Base-by-base conservation (phyloP, 2,329 filamentous ascomycete genomes). In the Pseudocercospora crystallina region DNA sequence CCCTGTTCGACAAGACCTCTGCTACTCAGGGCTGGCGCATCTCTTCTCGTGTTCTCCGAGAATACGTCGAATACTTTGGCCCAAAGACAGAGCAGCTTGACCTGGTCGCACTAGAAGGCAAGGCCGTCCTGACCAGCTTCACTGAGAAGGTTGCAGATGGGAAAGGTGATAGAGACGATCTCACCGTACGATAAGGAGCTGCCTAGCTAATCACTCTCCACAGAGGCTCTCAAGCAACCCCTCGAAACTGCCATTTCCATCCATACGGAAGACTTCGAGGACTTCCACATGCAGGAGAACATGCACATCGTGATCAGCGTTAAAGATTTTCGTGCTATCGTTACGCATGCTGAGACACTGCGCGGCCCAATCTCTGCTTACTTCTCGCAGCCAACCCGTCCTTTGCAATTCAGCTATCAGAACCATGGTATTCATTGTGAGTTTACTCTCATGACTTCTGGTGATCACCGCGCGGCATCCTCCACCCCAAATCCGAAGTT, bases 361-460 rank as follows among this genome's bases (percentile, higher is more conserved):
- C 82, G 83, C 45, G 83, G 81, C n/a, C 78, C 80, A 39, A 74
- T 91, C 11, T 80, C 78, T 12, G 85, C 86, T 10, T 76, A 77
- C 46, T 91, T 90, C 69, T 90, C 88, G 2, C 74, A 80, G 20
- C 87, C 88, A 3, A 81, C 82, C 12, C 80, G 81, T 12, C 88
- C 88, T 1, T 80, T 92, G 65, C 85, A 89, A 62, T 78, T 92
- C 52, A 81, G 77, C 38, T 92, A 92, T 63, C 77, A 80, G 17
- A 79, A 80, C 36, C 83, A 86, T 51, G 86, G 84, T 31, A 76
- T 91, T 30, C 72, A 81, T 33, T 89, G 84, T 68, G 85, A 91
- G 58, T 91, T 90, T 61, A 86, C 90, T 37, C 78, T 92, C 53
- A 91, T 90, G 87, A 92, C 88, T 1, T 83, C 87, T 8, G 88